Evolutionary conservation across 257 asterid species (phyloP), one percentile per base, ranked within the genome.

Genomic region (Gentiana dahurica): DNA sequence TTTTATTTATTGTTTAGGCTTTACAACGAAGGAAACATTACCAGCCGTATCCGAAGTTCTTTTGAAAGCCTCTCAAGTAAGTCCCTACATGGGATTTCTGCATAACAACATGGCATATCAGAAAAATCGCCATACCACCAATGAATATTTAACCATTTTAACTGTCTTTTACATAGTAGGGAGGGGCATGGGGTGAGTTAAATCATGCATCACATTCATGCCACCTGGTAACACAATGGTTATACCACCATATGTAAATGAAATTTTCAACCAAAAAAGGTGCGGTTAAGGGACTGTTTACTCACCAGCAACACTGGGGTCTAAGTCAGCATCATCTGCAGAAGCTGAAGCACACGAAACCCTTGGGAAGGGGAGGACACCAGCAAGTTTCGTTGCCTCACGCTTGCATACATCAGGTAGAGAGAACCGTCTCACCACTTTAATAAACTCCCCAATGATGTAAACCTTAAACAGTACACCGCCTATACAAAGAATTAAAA

Each of bases 11-110:
- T 49, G 34, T 54, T 36, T 37, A 33, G 12, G 44, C 24, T 4
- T 41, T 8, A 8, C 5, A 15, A 13, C 12, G 34, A 15, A 12
- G 11, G 12, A 51, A 56, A 11, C 38, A 5, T n/a, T 77, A 90
- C 97, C 89, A 87, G 73, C 36, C 89, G 68, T 5, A 72, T 71
- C 2, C 96, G 82, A 12, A 90, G 94, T 70, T 86, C 97, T 71
- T 57, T 79, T 34, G 95, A 91, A 66, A 90, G 84, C 72, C 75
- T 79, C 81, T 90, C 94, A 34, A 90, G 94, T 63, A 90, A 80
- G 8, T 83, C 95, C 13, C 81, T 66, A 38, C 96, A 95, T 70
- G 97, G 97, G 52, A 77, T 95, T 74, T 86, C 96, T 90, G 85
- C 71, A 74, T 38, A 15, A 8, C 6, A 56, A 51, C 13, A 54